Base-by-base conservation (phyloP, 2,329 filamentous ascomycete genomes). In the Aspergillus tubingensis region DNA sequence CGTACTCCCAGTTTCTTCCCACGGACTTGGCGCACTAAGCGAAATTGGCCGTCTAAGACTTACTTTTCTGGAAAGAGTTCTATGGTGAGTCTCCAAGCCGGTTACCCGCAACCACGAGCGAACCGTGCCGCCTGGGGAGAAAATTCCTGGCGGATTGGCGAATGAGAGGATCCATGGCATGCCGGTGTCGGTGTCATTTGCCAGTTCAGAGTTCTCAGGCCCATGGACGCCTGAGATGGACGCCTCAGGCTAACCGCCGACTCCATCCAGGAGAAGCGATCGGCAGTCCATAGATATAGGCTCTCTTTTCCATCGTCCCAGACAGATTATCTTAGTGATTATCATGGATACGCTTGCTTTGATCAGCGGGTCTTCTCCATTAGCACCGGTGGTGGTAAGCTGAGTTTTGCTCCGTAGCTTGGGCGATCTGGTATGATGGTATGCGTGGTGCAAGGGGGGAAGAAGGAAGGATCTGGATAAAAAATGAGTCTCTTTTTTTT, bases 71-170 rank as follows among this genome's bases (percentile, higher is more conserved):
- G 25, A 55, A 36, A 49, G 27, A 36, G 30, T 49, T 48, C 48
- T 47, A 49, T 36, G 32, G 44, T 13, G 30, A 36, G 19, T 13
- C n/a, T 21, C 41, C 39, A 19, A 36, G n/a, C 44, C n/a, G 23
- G 23, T 32, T 25, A 36, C 17, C 43, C 54, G 21, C 27, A 48
- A 50, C 47, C 47, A 41, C 27, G 48, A 62, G 59, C 62, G 62
- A 64, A 64, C 60, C 55, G 58, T 59, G 38, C 58, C 58, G 62
- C 55, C 50, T 56, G 55, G 54, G 48, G 56, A 36, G 41, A 44
- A 11, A 32, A 49, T 48, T 56, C 13, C 17, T 47, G 27, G 23
- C 23, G 21, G 49, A 27, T 53, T n/a, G 43, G 55, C 60, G 47
- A 62, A 59, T 56, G 19, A 53, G 11, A 51, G 50, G 17, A 5